phyloP scores from a whole-genome alignment of 441 rosid genomes.

The Eruca vesicaria region DNA sequence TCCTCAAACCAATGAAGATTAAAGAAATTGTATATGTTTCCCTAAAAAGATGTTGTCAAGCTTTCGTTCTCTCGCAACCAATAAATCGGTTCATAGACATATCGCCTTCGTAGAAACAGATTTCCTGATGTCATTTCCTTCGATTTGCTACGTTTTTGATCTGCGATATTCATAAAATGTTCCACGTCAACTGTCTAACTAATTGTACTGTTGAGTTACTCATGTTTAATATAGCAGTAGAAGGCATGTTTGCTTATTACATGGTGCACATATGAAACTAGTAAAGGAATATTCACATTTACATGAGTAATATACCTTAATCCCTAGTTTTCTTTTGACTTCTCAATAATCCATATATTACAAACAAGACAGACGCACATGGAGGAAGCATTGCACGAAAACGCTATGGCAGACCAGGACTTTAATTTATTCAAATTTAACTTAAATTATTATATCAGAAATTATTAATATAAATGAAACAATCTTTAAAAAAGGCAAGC shows the following conservation, averaged over 20 bases:
- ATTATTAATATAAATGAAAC: background rate
- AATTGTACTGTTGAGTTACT: background rate
- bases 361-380: slow-evolving; percentile 23
- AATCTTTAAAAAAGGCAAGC: background rate
- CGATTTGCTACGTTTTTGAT: background rate
- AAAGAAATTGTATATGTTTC: background rate
- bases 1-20: background rate
- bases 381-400: slow-evolving; percentile 22
- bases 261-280: background rate
- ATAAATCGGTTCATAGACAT: background rate
- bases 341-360: background rate
- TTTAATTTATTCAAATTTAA: slow-evolving; percentile 2
- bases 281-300: background rate
- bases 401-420: slow-evolving; percentile 30
- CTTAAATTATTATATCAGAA: background rate
- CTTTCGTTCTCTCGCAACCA: background rate
- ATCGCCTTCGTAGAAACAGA: background rate
- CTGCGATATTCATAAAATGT: background rate
- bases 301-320: slow-evolving; percentile 11
- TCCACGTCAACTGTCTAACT: background rate
- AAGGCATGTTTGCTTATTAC: slow-evolving; percentile 24
- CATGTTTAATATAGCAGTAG: background rate
- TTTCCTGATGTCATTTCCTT: background rate
- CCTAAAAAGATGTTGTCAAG: background rate
- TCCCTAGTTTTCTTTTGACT: slow-evolving; percentile 12